These are phyloP conservation scores for Citrus maxima DNA, from an alignment of 345 rosid genomes.

Conservation along the genomic window DNA sequence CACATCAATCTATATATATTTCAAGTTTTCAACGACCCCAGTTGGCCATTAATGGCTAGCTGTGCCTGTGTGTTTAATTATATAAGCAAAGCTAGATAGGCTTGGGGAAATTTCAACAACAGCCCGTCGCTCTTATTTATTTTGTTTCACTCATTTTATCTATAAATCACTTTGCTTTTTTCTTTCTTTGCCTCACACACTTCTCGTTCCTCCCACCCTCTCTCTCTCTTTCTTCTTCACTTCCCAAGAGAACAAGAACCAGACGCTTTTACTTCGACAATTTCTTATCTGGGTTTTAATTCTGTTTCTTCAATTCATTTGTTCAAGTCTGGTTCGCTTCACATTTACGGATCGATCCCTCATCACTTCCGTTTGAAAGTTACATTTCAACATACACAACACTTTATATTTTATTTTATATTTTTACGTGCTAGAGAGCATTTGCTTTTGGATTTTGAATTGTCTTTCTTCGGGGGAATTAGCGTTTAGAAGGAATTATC, in stretches of 20 bases:
- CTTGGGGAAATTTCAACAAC: conserved; percentile 5
- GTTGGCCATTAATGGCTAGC: conserved; percentile 12
- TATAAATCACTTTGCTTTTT: conserved; percentile 17
- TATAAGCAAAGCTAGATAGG: not conserved
- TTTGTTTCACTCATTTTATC: not conserved
- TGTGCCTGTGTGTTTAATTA: not conserved
- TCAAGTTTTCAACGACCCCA: conserved; percentile 5
- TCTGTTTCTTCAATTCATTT: not conserved
- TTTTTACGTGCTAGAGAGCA: not conserved
- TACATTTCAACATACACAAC: not conserved
- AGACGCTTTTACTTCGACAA: not conserved
- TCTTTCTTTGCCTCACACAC: not conserved
- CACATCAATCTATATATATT: too few relatives aligned
- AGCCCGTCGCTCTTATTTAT: conserved; percentile 2
- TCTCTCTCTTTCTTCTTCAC: not conserved
- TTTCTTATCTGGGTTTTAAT: conserved; percentile 7
- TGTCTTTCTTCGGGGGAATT: not conserved
- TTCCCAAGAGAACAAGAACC: not conserved
- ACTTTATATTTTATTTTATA: not conserved
- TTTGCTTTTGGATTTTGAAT: not conserved
- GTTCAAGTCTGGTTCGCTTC: not conserved
- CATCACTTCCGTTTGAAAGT: not conserved
- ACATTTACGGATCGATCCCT: not conserved
- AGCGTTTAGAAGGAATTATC: not conserved
- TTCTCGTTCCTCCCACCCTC: not conserved